Evolutionary conservation across 2,329 filamentous ascomycete species (phyloP).

Genomic region (Thyridium curvatum): DNA sequence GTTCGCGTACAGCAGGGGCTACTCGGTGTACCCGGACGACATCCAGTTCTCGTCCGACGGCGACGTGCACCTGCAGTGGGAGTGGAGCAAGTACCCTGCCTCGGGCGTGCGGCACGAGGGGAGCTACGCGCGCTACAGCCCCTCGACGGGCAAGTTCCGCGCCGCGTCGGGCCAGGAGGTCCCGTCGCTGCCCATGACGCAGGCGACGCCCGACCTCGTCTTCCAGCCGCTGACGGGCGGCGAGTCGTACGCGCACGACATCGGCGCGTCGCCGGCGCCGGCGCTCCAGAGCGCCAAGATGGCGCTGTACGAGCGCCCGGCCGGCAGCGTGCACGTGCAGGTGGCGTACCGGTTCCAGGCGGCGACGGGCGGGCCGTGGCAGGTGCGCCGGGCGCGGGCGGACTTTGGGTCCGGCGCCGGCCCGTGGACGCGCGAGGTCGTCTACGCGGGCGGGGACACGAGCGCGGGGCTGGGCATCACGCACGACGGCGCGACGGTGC

Average conservation of each 20-base stretch:
- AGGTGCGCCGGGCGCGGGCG: constrained; percentile 10
- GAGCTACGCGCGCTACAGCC: constrained; percentile 15
- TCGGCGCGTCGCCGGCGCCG: constrained; percentile 10
- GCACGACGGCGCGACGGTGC: constrained; percentile 9
- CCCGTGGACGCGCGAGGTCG: constrained; percentile 11
- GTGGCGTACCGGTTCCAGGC: constrained; percentile 13
- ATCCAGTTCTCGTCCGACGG: constrained; percentile 17
- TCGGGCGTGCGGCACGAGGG: constrained; percentile 17
- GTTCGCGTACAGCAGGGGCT: constrained; percentile 14
- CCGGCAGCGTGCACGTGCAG: constrained; percentile 8
- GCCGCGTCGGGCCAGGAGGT: constrained; percentile 8
- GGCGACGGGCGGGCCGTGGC: constrained; percentile 7
- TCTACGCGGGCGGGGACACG: constrained; percentile 9
- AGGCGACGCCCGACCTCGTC: constrained; percentile 8
- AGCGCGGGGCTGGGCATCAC: constrained; percentile 11
- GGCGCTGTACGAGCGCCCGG: constrained; percentile 11
- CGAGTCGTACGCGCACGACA: constrained; percentile 11
- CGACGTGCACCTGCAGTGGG: constrained; percentile 18
- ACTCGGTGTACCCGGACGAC: constrained; percentile 18
- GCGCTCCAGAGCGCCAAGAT: constrained; percentile 14
- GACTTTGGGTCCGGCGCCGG: constrained; percentile 6
- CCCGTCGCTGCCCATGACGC: constrained; percentile 8
- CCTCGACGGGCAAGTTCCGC: constrained; percentile 11
- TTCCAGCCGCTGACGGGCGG: constrained; percentile 14
- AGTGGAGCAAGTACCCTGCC: constrained; percentile 18